Percentiles rank a stretch among this genome's conserved stretches.
These are phyloP conservation scores for Petrea volubilis DNA, from an alignment of 257 asterid genomes.

Conservation along the genomic window DNA sequence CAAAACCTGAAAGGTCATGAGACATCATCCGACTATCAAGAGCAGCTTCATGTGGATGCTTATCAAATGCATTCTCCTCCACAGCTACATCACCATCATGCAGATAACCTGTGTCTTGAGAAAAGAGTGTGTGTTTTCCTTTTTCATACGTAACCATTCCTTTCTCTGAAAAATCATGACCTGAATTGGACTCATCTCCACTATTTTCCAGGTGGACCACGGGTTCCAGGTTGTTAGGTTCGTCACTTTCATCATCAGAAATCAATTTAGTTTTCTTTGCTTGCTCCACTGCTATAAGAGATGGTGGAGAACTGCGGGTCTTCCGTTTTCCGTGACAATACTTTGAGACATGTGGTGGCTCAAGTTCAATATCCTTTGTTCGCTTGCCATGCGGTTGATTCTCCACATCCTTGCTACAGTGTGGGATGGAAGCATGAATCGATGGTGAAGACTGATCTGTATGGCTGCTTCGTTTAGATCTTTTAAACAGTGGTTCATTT, in stretches of 20 bases:
- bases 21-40: constrained; percentile 11
- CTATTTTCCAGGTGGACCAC: neutral
- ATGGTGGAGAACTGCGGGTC: constrained; percentile 24
- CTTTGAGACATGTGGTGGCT: neutral
- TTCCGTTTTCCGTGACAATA: constrained; percentile 18
- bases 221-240: neutral
- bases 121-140: neutral
- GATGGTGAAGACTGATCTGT: constrained; percentile 22
- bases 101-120: neutral
- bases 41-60: neutral
- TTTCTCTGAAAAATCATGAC: constrained; percentile 1
- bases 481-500: constrained; percentile 34
- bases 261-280: constrained; percentile 1
- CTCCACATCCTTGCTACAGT: neutral
- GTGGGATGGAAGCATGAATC: neutral
- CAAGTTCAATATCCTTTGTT: constrained; percentile 19
- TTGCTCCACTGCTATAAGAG: constrained; percentile 15
- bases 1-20: constrained; percentile 2
- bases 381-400: constrained; percentile 18
- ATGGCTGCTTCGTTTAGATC: constrained; percentile 22
- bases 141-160: constrained; percentile 3
- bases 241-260: constrained; percentile 23
- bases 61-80: constrained; percentile 12
- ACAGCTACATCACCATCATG: neutral
- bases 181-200: constrained; percentile 4